Conservation (phyloP, 495 filamentous ascomycete genomes). For the Penicillium coprophilum region DNA sequence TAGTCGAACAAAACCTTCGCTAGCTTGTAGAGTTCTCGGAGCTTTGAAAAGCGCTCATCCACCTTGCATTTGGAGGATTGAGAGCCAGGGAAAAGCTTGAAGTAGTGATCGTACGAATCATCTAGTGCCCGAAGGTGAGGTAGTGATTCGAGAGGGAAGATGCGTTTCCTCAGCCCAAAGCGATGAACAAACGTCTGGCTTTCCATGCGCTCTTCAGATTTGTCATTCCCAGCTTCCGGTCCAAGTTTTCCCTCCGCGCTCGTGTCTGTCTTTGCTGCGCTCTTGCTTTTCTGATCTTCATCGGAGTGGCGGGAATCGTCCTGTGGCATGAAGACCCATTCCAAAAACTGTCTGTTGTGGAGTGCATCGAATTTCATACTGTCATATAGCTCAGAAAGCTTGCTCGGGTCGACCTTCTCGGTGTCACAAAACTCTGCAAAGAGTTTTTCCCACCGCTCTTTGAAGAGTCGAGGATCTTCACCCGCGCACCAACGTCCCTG, state of each 20-base stretch:
- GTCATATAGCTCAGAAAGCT: slow-evolving; percentile 96
- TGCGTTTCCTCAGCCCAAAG: slow-evolving; percentile 48
- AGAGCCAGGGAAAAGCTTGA: slow-evolving; percentile 78
- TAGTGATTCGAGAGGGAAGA: slow-evolving; percentile 42
- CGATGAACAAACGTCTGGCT: slow-evolving; percentile 46
- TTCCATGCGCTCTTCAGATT: slow-evolving; percentile 37
- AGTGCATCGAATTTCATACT: slow-evolving; percentile 99
- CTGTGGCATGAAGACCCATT: slow-evolving; percentile 92
- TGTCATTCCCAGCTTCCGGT: slow-evolving; percentile 29
- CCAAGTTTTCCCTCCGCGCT: slow-evolving; percentile 25
- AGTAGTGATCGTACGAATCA: slow-evolving; percentile 67
- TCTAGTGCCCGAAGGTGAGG: slow-evolving; percentile 48
- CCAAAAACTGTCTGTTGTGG: slow-evolving; percentile 94
- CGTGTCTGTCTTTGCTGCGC: slow-evolving; percentile 32
- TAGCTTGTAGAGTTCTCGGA: slow-evolving; percentile 87
- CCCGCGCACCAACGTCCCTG: slow-evolving; percentile 95
- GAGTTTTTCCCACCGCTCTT: slow-evolving; percentile 97
- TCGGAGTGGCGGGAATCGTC: slow-evolving; percentile 62
- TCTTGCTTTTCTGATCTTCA: slow-evolving; percentile 48
- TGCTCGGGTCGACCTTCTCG: slow-evolving; percentile 97
- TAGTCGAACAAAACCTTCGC: slow-evolving; percentile 97
- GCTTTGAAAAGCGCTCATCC: slow-evolving; percentile 78
- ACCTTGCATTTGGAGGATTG: slow-evolving; percentile 77
- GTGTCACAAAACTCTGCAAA: slow-evolving; percentile 95
- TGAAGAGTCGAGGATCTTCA: slow-evolving; percentile 92